These are phyloP conservation scores for Lipomyces mesembrius DNA, from an alignment of 805 yeast species.

Conservation along the genomic window DNA sequence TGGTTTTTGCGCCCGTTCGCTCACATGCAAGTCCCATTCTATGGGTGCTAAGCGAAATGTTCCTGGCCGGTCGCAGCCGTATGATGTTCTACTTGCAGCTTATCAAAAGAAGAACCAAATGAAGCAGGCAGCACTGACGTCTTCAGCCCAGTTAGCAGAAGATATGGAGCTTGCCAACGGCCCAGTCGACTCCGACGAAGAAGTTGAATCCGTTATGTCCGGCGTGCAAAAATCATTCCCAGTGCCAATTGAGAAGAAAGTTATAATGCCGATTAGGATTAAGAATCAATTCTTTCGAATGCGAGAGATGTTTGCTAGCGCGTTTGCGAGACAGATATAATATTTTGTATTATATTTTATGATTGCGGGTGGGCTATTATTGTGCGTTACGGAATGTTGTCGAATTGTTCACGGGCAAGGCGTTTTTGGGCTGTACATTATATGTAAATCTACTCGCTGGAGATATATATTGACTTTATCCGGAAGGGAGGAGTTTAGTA, in stretches of 20 bases:
- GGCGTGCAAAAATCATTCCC: constrained; percentile 83
- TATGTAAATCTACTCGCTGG: neutral
- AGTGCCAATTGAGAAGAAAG: constrained; percentile 75
- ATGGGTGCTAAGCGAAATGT: constrained; percentile 99
- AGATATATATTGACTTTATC: neutral
- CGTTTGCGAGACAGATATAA: constrained; percentile 56
- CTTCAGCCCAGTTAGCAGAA: constrained; percentile 50
- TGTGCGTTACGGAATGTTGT: neutral
- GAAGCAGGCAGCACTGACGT: constrained; percentile 56
- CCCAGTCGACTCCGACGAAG: constrained; percentile 84
- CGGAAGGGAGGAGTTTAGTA: too few relatives aligned
- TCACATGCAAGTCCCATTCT: constrained; percentile 96
- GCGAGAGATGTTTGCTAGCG: constrained; percentile 93
- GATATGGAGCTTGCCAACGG: constrained; percentile 43
- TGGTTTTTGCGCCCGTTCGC: constrained; percentile 92
- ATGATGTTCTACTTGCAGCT: constrained; percentile 82
- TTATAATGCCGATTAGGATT: constrained; percentile 68
- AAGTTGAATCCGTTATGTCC: constrained; percentile 85
- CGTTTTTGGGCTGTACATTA: neutral
- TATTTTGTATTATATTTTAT: constrained; percentile 1
- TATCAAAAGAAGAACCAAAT: constrained; percentile 94
- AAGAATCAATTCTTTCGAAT: constrained; percentile 78
- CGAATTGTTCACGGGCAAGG: neutral
- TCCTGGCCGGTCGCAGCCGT: constrained; percentile 88
- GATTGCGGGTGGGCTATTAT: neutral